Evolutionary conservation across 805 yeast species (phyloP).

Genomic region (Lachancea mirantina): DNA sequence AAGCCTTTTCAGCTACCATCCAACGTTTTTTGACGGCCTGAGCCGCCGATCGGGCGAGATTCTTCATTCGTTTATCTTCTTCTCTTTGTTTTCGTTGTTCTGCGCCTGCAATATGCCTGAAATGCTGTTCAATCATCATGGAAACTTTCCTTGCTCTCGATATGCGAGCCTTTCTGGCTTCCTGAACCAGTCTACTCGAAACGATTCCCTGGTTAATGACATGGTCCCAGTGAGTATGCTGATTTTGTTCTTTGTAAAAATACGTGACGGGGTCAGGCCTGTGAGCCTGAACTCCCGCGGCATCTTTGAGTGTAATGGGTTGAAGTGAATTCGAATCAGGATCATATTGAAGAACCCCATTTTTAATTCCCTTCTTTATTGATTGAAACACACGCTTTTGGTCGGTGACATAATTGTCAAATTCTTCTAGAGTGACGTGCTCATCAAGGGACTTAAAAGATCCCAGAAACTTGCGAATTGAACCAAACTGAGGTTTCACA

Average conservation of each 20-base stretch:
- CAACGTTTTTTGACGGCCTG: slow-evolving; percentile 85
- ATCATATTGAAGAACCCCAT: slow-evolving; percentile 40
- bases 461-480: slow-evolving; percentile 39
- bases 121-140: slow-evolving; percentile 77
- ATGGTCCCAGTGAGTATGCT: slow-evolving; percentile 61
- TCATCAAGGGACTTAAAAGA: slow-evolving; percentile 57
- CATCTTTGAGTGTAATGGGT: slow-evolving; percentile 38
- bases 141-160: slow-evolving; percentile 69
- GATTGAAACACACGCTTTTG: slow-evolving; percentile 41
- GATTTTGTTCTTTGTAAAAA: slow-evolving; percentile 30
- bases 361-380: slow-evolving; percentile 42
- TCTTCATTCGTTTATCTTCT: slow-evolving; percentile 59
- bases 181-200: slow-evolving; percentile 63
- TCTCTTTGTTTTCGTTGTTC: slow-evolving; percentile 75
- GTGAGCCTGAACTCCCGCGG: slow-evolving; percentile 33
- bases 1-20: slow-evolving; percentile 82
- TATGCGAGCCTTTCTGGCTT: slow-evolving; percentile 54
- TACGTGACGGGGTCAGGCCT: slow-evolving; percentile 42
- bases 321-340: slow-evolving; percentile 34
- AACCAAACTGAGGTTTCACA: slow-evolving; percentile 37
- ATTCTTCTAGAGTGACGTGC: slow-evolving; percentile 55
- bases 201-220: slow-evolving; percentile 67
- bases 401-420: slow-evolving; percentile 44
- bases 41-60: slow-evolving; percentile 72
- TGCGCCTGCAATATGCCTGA: slow-evolving; percentile 79